A percentile compares a stretch with the other conserved stretches of the same genome.
These are phyloP conservation scores for Colletotrichum abscissum DNA, from an alignment of 2,329 filamentous ascomycete species.

Conservation along the genomic window DNA sequence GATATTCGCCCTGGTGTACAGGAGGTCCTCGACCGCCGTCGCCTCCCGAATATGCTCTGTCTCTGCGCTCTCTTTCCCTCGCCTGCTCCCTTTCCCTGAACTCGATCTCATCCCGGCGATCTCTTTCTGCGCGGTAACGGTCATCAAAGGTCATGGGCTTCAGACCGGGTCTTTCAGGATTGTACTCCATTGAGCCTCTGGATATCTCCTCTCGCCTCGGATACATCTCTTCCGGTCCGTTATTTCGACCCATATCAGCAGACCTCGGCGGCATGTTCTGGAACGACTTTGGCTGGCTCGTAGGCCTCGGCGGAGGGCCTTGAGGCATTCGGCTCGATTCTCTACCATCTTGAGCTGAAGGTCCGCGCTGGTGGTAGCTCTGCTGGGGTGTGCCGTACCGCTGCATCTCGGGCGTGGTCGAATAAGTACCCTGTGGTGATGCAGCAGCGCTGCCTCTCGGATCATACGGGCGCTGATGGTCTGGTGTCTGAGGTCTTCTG, in stretches of 20 bases:
- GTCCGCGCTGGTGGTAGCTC: slow-evolving; percentile 60
- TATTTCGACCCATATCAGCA: slow-evolving; percentile 57
- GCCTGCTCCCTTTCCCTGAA: slow-evolving; percentile 52
- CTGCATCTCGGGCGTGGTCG: slow-evolving; percentile 68
- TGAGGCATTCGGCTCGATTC: slow-evolving; percentile 48
- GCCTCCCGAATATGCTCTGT: slow-evolving; percentile 61
- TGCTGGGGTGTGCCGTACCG: slow-evolving; percentile 70
- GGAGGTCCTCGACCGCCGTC: slow-evolving; percentile 57
- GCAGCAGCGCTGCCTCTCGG: slow-evolving; percentile 56
- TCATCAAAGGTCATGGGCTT: slow-evolving; percentile 63
- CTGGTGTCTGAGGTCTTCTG: slow-evolving; percentile 79
- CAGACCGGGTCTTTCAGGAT: slow-evolving; percentile 59
- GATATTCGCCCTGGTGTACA: slow-evolving; percentile 58
- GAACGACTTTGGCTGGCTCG: slow-evolving; percentile 64
- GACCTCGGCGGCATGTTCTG: slow-evolving; percentile 56
- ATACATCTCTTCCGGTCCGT: slow-evolving; percentile 56
- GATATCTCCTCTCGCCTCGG: slow-evolving; percentile 60
- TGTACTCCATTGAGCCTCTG: slow-evolving; percentile 58
- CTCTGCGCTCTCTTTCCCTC: slow-evolving; percentile 55
- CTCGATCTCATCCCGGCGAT: slow-evolving; percentile 58
- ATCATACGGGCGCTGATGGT: slow-evolving; percentile 69
- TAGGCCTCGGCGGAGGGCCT: slow-evolving; percentile 58
- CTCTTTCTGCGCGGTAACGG: slow-evolving; percentile 61
- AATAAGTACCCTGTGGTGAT: slow-evolving; percentile 62
- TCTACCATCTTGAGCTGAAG: slow-evolving; percentile 59